A percentile compares a stretch with the other conserved stretches of the same genome.
Evolutionary conservation across 2,329 filamentous ascomycete species (phyloP).

Genomic region (Ophiostoma montium): DNA sequence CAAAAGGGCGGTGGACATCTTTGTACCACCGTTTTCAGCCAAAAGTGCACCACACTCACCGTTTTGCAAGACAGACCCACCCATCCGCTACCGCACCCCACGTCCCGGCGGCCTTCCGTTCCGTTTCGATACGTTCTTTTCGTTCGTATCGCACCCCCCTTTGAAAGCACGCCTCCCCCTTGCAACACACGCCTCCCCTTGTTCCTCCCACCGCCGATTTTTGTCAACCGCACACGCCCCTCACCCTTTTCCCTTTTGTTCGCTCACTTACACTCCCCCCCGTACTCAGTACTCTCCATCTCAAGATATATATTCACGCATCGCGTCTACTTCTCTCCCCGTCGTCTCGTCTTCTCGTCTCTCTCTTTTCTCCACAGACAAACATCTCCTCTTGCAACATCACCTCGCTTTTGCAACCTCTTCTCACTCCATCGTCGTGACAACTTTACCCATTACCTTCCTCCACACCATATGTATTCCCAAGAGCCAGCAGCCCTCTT

Average conservation of each 20-base stretch:
- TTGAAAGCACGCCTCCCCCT: neutral
- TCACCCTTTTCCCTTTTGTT: neutral
- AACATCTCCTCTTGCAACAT: neutral
- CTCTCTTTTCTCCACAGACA: neutral
- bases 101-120: neutral
- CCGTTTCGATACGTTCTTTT: neutral
- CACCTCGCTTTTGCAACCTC: neutral
- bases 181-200: neutral
- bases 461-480: conserved; percentile 1
- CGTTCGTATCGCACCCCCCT: neutral
- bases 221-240: neutral
- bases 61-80: neutral
- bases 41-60: neutral
- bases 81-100: neutral
- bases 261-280: neutral
- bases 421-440: neutral
- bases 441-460: neutral
- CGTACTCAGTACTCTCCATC: too few relatives aligned
- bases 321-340: neutral
- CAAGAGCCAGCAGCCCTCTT: neutral
- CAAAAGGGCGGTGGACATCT: neutral
- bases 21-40: neutral
- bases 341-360: neutral
- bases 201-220: neutral
- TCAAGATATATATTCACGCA: conserved; percentile 1